Evolutionary conservation across 2,329 filamentous ascomycete species (phyloP).

Genomic region (Botrytis galanthina): DNA sequence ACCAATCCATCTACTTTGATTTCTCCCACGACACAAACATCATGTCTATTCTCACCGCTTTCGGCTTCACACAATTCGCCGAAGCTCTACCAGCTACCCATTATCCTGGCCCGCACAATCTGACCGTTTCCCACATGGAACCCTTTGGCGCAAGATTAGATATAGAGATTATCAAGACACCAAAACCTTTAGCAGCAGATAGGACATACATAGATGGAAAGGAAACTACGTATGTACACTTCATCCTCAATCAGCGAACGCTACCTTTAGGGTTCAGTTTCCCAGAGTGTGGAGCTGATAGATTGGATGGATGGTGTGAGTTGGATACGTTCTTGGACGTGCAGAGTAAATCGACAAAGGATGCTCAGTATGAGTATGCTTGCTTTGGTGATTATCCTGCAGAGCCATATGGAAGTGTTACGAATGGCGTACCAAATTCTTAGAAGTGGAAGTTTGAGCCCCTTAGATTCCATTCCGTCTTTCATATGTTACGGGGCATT

Average conservation of each 20-base stretch:
- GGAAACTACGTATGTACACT: conserved; percentile 69
- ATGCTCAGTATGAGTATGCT: conserved; percentile 61
- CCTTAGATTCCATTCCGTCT: background rate
- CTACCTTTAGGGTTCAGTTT: conserved; percentile 67
- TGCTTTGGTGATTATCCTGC: conserved; percentile 61
- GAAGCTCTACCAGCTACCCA: conserved; percentile 54
- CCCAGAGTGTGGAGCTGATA: conserved; percentile 56
- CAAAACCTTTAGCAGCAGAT: conserved; percentile 57
- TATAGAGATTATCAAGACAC: conserved; percentile 70
- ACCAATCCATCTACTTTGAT: conserved; percentile 73
- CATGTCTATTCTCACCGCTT: conserved; percentile 65
- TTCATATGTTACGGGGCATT: background rate
- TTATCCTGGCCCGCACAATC: conserved; percentile 57
- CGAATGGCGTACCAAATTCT: conserved; percentile 44
- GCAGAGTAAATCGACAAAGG: conserved; percentile 56
- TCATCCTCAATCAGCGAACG: conserved; percentile 72
- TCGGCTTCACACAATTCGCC: conserved; percentile 69
- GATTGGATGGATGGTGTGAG: conserved; percentile 77
- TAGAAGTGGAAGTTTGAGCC: background rate
- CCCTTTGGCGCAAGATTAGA: conserved; percentile 72
- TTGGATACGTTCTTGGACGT: conserved; percentile 63
- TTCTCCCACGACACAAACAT: conserved; percentile 79
- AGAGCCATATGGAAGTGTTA: conserved; percentile 49
- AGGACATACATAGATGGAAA: conserved; percentile 48
- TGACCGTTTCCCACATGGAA: conserved; percentile 65